A percentile compares a stretch with the other conserved stretches of the same genome.
These are phyloP conservation scores for Stellera chamaejasme DNA, from an alignment of 345 rosid species.

Conservation along the genomic window DNA sequence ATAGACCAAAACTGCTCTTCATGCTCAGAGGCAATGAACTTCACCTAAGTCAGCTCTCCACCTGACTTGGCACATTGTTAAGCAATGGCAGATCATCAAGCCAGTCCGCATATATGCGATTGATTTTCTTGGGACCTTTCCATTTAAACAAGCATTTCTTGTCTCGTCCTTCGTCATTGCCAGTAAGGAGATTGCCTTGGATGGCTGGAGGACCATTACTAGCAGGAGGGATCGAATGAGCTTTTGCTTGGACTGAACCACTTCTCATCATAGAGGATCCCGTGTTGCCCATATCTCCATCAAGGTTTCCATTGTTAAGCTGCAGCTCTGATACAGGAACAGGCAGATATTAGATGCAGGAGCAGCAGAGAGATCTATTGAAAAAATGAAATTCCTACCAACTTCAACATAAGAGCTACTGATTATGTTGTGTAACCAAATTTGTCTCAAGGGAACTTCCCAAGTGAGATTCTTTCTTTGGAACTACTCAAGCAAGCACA, in stretches of 20 bases:
- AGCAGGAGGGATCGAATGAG: slow-evolving; percentile 17
- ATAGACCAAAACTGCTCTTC: background rate
- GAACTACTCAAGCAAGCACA: no score
- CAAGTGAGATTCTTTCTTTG: no score
- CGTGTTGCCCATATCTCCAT: slow-evolving; percentile 44
- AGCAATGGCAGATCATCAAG: slow-evolving; percentile 75
- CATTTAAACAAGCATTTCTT: slow-evolving; percentile 66
- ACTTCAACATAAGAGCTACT: no score
- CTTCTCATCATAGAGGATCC: slow-evolving; percentile 22
- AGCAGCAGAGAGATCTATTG: background rate
- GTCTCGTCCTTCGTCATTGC: slow-evolving; percentile 39
- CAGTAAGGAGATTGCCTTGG: slow-evolving; percentile 21
- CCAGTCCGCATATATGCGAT: slow-evolving; percentile 89
- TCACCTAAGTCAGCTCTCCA: slow-evolving; percentile 33
- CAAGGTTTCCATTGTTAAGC: slow-evolving; percentile 33
- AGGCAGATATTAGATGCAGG: slow-evolving; percentile 2
- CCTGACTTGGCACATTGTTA: slow-evolving; percentile 32
- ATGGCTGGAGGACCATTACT: slow-evolving; percentile 33
- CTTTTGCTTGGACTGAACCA: slow-evolving; percentile 27
- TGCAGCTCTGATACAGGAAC: slow-evolving; percentile 51
- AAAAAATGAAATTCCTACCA: no score
- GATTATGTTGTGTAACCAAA: no score
- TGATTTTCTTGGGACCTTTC: slow-evolving; percentile 80
- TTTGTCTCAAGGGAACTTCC: no score
- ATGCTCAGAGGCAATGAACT: background rate